Percentiles rank a stretch among this genome's conserved stretches.
Evolutionary conservation across 768 basidiomycete species (phyloP).

Genomic region (Naganishia vishniacii): DNA sequence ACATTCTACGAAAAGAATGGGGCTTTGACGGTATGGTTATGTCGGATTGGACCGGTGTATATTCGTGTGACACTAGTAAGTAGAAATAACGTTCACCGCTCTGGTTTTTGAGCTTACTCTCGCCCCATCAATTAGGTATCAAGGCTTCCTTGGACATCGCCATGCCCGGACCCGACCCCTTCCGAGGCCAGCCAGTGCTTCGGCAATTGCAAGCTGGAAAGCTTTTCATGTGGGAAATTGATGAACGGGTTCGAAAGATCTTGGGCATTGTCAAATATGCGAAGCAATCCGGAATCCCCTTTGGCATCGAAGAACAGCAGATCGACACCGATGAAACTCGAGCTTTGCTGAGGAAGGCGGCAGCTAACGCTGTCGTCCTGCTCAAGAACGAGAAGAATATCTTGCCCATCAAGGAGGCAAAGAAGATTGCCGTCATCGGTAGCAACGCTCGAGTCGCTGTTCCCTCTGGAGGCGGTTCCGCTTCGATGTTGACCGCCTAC

Average conservation of each 20-base stretch:
- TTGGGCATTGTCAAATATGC: slow-evolving; percentile 55
- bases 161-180: slow-evolving; percentile 48
- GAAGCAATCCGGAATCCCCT: slow-evolving; percentile 56
- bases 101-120: not conserved
- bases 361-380: slow-evolving; percentile 66
- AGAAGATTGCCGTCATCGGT: slow-evolving; percentile 68
- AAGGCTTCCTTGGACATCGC: slow-evolving; percentile 59
- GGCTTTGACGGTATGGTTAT: slow-evolving; percentile 59
- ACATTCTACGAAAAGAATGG: slow-evolving; percentile 63
- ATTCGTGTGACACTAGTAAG: slow-evolving; percentile 52
- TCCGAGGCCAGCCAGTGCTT: slow-evolving; percentile 29
- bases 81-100: not conserved
- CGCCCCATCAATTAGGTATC: slow-evolving; percentile 47
- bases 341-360: slow-evolving; percentile 62
- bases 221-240: slow-evolving; percentile 31
- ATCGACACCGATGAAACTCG: slow-evolving; percentile 35
- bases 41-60: slow-evolving; percentile 75
- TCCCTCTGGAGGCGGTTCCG: slow-evolving; percentile 63
- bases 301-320: slow-evolving; percentile 53
- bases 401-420: slow-evolving; percentile 56
- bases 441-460: slow-evolving; percentile 47
- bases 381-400: slow-evolving; percentile 62
- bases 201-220: slow-evolving; percentile 51
- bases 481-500: slow-evolving; percentile 65
- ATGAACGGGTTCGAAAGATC: slow-evolving; percentile 45